Base-by-base conservation (phyloP, 306 rosid genomes). In the Urtica urens region DNA sequence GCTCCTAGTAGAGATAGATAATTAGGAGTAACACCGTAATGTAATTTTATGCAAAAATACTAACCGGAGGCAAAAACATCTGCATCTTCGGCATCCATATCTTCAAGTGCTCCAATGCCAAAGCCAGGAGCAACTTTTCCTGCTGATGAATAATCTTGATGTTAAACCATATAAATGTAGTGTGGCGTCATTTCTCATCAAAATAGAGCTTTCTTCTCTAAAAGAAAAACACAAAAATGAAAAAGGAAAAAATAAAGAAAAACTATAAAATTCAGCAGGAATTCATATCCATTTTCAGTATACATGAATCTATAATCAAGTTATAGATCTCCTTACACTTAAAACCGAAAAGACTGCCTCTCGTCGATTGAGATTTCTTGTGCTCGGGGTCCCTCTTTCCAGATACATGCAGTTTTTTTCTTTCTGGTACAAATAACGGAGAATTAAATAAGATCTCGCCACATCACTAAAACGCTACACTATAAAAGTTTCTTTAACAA, bases 71-170 rank as follows among this genome's bases (percentile, higher is more conserved):
- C 70, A 79, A 81, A 90, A 43, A 85, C 95, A 65, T 90, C 99
- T 79, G 81, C 95, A 69, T 85, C 99, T 74, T 85, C 99, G 21
- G 69, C 78, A 64, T 82, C 95, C 55, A 74, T 82, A 55, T 90
- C 94, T 71, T 90, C 99, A 44, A 90, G 95, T 31, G 99, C 99
- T 57, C 99, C 99, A 68, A 90, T 85, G 65, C 99, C 99, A 71
- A 90, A 90, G 64, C 99, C 99, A 51, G 99, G 83, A 53, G 92
- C 87, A 75, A 69, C 72, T 70, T 80, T 79, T 73, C 93, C 94
- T 51, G 95, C 95, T 85, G 85, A 67, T 68, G 63, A 60, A 72
- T 58, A 66, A 72, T 65, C 42, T 31, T 47, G 31, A 57, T 23
- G 49, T 60, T 52, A 54, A 45, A 72, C 51, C 46, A 38, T 50